phyloP scores from a whole-genome alignment of 352 stramenopile genomes.

The Chrysophaeum taylorii region DNA sequence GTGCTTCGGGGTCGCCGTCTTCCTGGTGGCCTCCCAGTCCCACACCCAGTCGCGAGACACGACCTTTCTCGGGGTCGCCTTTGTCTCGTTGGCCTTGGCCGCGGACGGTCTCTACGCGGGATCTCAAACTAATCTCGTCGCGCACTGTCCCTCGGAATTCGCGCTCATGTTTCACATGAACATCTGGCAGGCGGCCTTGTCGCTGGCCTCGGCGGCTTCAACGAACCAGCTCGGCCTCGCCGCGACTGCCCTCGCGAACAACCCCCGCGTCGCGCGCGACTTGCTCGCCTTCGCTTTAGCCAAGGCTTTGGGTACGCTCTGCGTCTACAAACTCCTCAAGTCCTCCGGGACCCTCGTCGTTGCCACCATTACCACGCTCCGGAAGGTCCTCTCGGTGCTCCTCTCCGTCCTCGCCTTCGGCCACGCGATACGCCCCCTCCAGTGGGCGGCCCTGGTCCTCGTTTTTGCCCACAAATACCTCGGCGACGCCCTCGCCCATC shows the following conservation, averaged over 20 bases:
- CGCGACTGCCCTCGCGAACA: not conserved
- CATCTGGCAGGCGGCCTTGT: not conserved
- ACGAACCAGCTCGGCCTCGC: not conserved
- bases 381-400: slow-evolving; percentile 12
- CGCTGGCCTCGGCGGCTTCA: not conserved
- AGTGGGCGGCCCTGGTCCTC: not conserved
- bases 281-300: not conserved
- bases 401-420: not conserved
- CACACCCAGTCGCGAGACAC: not conserved
- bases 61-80: not conserved
- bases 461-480: slow-evolving; percentile 9
- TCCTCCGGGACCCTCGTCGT: slow-evolving; percentile 5
- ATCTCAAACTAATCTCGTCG: not conserved
- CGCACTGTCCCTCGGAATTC: not conserved
- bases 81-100: not conserved
- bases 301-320: slow-evolving; percentile 7
- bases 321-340: slow-evolving; percentile 4
- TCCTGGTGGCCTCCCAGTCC: not conserved
- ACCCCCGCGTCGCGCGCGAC: not conserved
- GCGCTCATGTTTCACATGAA: slow-evolving; percentile 13
- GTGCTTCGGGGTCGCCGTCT: not conserved
- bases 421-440: not conserved
- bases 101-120: slow-evolving; percentile 5
- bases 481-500: slow-evolving; percentile 2
- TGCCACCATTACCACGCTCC: slow-evolving; percentile 6